phyloP scores from a whole-genome alignment of 495 filamentous ascomycete genomes.

The Amorphotheca resinae region DNA sequence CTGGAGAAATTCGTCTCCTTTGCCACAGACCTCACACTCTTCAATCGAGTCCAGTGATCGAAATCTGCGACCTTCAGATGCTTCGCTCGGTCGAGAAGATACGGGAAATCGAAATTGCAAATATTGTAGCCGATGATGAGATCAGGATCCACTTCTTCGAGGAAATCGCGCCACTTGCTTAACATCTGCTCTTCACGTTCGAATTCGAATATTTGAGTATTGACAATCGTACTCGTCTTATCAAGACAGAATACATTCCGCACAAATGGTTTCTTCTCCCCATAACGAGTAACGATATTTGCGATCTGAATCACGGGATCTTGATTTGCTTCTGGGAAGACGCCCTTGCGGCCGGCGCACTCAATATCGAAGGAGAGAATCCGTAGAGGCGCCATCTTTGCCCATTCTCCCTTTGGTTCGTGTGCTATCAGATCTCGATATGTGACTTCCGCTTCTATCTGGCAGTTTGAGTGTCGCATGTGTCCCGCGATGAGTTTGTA shows the following conservation, averaged over 20 bases:
- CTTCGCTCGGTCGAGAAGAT: constrained; percentile 80
- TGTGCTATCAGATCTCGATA: constrained; percentile 80
- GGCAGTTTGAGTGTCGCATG: constrained; percentile 75
- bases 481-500: constrained; percentile 50
- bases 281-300: constrained; percentile 91
- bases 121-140: constrained; percentile 99
- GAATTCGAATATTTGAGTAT: constrained; percentile 82
- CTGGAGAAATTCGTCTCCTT: constrained; percentile 82
- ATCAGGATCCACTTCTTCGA: constrained; percentile 87
- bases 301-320: constrained; percentile 98
- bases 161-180: constrained; percentile 74
- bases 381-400: constrained; percentile 92
- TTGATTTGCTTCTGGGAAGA: constrained; percentile 84
- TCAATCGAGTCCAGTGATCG: constrained; percentile 73
- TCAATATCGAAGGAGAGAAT: constrained; percentile 97
- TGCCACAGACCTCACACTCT: constrained; percentile 45
- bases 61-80: constrained; percentile 67
- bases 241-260: constrained; percentile 94
- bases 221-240: constrained; percentile 82
- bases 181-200: constrained; percentile 76
- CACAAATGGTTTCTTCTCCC: constrained; percentile 90
- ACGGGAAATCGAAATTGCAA: constrained; percentile 97
- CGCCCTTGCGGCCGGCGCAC: constrained; percentile 91
- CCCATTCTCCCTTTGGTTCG: constrained; percentile 86
- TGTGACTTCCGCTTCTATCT: constrained; percentile 80